A percentile compares a stretch with the other conserved stretches of the same genome.
Conservation (phyloP, 495 filamentous ascomycete genomes). For the Lindgomyces ingoldianus region DNA sequence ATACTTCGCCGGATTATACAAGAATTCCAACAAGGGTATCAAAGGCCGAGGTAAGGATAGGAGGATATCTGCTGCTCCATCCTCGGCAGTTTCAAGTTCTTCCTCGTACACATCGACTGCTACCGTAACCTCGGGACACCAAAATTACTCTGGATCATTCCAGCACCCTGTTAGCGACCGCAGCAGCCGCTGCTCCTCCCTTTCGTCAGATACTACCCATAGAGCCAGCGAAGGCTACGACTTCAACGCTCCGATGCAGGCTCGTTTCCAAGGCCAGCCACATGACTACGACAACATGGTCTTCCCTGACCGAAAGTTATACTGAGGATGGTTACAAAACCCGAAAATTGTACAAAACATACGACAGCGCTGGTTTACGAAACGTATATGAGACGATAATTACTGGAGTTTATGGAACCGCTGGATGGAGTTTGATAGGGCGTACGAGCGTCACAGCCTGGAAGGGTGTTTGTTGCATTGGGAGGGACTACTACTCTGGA, state of each 20-base stretch:
- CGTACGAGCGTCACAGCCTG: neutral
- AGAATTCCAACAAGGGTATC: constrained; percentile 92
- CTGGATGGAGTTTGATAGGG: constrained; percentile 12
- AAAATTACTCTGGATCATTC: constrained; percentile 16
- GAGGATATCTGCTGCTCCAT: constrained; percentile 30
- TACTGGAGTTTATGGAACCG: constrained; percentile 11
- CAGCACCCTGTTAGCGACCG: constrained; percentile 29
- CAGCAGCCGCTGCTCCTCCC: constrained; percentile 31
- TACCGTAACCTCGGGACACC: constrained; percentile 11
- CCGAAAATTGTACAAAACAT: constrained; percentile 11
- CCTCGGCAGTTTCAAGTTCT: constrained; percentile 23
- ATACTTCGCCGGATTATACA: constrained; percentile 86
- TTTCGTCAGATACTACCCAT: constrained; percentile 24
- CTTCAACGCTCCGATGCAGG: constrained; percentile 31
- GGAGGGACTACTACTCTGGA: constrained; percentile 5
- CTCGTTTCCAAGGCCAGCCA: constrained; percentile 8
- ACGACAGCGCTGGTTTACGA: constrained; percentile 5
- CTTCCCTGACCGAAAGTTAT: constrained; percentile 39
- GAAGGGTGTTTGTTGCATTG: constrained; percentile 15
- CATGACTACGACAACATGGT: constrained; percentile 35
- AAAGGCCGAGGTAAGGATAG: constrained; percentile 89
- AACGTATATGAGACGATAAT: constrained; percentile 19
- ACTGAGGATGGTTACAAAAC: constrained; percentile 13
- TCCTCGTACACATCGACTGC: constrained; percentile 18
- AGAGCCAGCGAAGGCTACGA: constrained; percentile 31